Percentiles rank a stretch among this genome's conserved stretches.
Conservation (phyloP, 2,329 filamentous ascomycete genomes). For the Dactylellina sp. region DNA sequence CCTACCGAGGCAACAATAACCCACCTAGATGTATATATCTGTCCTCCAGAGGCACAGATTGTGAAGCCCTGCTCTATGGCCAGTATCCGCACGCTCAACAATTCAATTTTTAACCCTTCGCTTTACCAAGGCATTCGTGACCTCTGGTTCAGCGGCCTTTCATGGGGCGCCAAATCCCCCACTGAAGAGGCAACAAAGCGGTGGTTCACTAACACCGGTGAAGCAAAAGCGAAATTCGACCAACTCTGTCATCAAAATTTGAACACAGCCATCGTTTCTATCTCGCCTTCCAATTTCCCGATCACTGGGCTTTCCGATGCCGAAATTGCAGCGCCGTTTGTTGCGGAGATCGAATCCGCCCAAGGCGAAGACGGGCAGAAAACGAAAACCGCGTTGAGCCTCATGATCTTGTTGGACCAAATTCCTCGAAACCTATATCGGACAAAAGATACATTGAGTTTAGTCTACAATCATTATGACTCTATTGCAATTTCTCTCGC, state of each 20-base stretch:
- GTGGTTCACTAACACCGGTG: constrained; percentile 41
- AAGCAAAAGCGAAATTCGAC: constrained; percentile 39
- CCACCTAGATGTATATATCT: too few relatives aligned
- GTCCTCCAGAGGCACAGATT: too few relatives aligned
- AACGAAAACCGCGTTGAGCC: constrained; percentile 63
- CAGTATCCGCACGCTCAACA: constrained; percentile 15
- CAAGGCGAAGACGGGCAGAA: constrained; percentile 28
- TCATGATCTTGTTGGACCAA: constrained; percentile 73
- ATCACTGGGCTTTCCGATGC: constrained; percentile 36
- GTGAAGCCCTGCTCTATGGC: too few relatives aligned
- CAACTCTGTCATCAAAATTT: constrained; percentile 34
- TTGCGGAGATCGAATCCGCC: constrained; percentile 38
- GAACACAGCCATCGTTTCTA: constrained; percentile 20
- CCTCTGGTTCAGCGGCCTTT: constrained; percentile 36
- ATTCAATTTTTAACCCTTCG: constrained; percentile 31
- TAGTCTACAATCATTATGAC: constrained; percentile 71
- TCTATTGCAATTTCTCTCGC: constrained; percentile 64
- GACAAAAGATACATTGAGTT: constrained; percentile 63
- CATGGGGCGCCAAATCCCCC: constrained; percentile 38
- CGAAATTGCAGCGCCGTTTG: constrained; percentile 41
- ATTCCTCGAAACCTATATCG: constrained; percentile 74
- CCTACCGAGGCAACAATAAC: too few relatives aligned
- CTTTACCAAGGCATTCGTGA: constrained; percentile 46
- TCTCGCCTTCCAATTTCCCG: constrained; percentile 45
- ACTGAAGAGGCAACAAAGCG: constrained; percentile 39